These are phyloP conservation scores for Trichoderma atrobrunneum DNA, from an alignment of 2,329 filamentous ascomycete species.

Conservation along the genomic window DNA sequence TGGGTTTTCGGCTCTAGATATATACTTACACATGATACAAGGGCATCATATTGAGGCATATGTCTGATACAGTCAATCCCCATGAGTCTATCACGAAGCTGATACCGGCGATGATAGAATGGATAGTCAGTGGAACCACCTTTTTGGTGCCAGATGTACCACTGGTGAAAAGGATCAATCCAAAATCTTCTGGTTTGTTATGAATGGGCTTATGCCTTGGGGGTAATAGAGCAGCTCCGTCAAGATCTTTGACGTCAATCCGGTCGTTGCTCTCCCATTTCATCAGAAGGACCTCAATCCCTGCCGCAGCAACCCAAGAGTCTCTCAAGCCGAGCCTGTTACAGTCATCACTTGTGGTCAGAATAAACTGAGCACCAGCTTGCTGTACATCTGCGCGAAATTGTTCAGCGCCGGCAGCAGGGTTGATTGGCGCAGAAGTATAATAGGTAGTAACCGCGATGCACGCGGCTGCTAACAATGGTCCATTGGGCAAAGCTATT, in stretches of 20 bases:
- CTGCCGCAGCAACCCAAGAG: slow-evolving; percentile 30
- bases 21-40: slow-evolving; percentile 52
- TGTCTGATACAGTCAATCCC: slow-evolving; percentile 45
- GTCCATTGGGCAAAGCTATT: slow-evolving; percentile 53
- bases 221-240: slow-evolving; percentile 19
- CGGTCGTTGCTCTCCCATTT: slow-evolving; percentile 37
- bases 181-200: slow-evolving; percentile 47
- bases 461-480: slow-evolving; percentile 49
- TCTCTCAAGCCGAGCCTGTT: slow-evolving; percentile 37
- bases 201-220: slow-evolving; percentile 23
- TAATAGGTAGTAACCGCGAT: slow-evolving; percentile 50
- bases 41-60: slow-evolving; percentile 59
- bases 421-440: slow-evolving; percentile 51
- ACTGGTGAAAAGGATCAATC: slow-evolving; percentile 54
- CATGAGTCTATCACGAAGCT: slow-evolving; percentile 53
- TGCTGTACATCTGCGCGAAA: slow-evolving; percentile 50
- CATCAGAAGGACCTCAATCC: slow-evolving; percentile 40
- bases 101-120: slow-evolving; percentile 50
- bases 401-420: slow-evolving; percentile 47
- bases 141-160: slow-evolving; percentile 60
- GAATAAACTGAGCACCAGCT: slow-evolving; percentile 44
- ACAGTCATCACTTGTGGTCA: slow-evolving; percentile 43
- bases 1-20: slow-evolving; percentile 8
- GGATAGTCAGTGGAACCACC: slow-evolving; percentile 51
- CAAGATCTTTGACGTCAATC: slow-evolving; percentile 31